Evolutionary conservation across 768 basidiomycete species (phyloP), one percentile per base, ranked within the genome.

Genomic region (Pilatotrama ljubarskyi): DNA sequence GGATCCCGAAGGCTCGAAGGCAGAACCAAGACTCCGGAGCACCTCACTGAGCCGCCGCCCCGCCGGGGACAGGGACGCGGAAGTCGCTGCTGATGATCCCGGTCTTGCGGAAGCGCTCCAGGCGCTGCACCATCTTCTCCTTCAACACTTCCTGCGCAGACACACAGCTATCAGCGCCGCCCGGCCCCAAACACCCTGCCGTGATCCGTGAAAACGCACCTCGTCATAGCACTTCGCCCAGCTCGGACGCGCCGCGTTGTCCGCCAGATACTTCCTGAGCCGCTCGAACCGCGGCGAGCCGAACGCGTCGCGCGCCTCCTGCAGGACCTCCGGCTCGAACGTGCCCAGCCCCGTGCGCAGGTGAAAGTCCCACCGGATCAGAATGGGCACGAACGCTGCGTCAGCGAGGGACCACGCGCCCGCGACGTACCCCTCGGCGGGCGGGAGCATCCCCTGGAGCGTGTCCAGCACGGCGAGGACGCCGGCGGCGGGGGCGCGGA

Each of bases 361-460:
- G 20, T 68, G 43, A 0, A 81, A 58, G 35, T 79, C 75, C 38
- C 80, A 60, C 15, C 87, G 76, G 14, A 78, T 82, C 11, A 87
- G 62, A 76, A 87, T 84, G 0, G 87, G 84, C 2, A 78, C 73
- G 20, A 87, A 66, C 0, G 84, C 80, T 3, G 82, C 80, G 63
- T 88, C 88, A 6, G 86, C 87, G 51, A 83, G 81, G 17, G 79
- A 84, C 68, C 78, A 88, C 18, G 72, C 68, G 4, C 75, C 76
- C 17, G 74, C 49, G 2, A 65, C 82, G 43, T 74, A 84, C n/a
- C 29, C 29, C 29, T 80, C 81, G 36, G 77, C 74, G 3, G 67
- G 64, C 0, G 83, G 80, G 25, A 90, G 74, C 22, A 82, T 71
- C 9, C 58, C 65, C 68, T 87, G 85, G 24, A 84, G 63, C n/a